Evolutionary conservation across 2,329 filamentous ascomycete genomes (phyloP).

Genomic region (Hypoxylon sp.): DNA sequence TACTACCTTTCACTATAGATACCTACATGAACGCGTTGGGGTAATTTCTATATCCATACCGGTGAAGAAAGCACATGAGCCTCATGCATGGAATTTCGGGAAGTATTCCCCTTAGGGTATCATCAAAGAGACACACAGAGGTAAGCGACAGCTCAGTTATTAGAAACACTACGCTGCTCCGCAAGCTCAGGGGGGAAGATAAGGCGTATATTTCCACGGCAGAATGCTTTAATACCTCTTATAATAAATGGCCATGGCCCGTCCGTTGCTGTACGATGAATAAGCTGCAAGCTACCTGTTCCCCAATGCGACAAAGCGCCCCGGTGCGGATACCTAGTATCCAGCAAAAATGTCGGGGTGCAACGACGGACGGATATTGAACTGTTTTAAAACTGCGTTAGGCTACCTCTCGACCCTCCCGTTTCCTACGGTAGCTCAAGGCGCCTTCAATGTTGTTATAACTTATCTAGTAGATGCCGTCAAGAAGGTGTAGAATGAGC

Average conservation of each 20-base stretch:
- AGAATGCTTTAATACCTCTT: slow-evolving; percentile 18
- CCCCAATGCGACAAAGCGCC: slow-evolving; percentile 14
- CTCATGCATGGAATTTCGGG: slow-evolving; percentile 45
- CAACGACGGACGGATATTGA: neutral
- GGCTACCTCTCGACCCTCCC: neutral
- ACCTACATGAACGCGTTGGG: slow-evolving; percentile 19
- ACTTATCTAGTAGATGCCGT: neutral
- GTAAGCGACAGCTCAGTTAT: slow-evolving; percentile 12
- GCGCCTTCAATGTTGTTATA: neutral
- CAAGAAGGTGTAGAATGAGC: neutral
- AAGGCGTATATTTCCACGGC: slow-evolving; percentile 24
- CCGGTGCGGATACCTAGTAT: neutral
- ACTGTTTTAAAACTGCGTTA: neutral
- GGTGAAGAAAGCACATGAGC: slow-evolving; percentile 24
- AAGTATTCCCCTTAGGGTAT: slow-evolving; percentile 36
- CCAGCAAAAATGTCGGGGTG: neutral
- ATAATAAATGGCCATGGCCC: slow-evolving; percentile 16
- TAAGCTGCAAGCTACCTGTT: slow-evolving; percentile 14
- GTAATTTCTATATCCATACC: slow-evolving; percentile 20
- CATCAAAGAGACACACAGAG: slow-evolving; percentile 7
- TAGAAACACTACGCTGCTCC: slow-evolving; percentile 18
- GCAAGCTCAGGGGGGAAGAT: slow-evolving; percentile 16
- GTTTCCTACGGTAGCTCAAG: neutral
- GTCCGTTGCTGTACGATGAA: slow-evolving; percentile 6
- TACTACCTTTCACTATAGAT: slow-evolving; percentile 5